Conservation (phyloP, 139 green algal genomes). For the Chlorella sp. region DNA sequence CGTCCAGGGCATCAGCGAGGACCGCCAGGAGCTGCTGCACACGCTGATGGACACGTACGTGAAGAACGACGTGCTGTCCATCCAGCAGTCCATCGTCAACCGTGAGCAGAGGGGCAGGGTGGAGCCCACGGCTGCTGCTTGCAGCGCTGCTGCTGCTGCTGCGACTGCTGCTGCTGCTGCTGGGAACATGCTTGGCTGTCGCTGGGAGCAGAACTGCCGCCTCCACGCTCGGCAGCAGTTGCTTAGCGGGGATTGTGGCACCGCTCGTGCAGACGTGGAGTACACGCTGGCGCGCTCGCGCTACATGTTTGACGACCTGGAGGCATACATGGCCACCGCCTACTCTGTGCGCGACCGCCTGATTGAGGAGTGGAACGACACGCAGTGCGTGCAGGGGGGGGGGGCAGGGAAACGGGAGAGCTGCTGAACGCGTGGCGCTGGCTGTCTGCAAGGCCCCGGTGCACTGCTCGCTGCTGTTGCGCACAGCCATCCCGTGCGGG, state of each 20-base stretch:
- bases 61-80: constrained; percentile 94
- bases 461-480: too few species aligned
- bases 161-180: background rate
- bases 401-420: too few species aligned
- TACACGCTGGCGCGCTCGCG: constrained; percentile 96
- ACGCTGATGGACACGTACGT: constrained; percentile 90
- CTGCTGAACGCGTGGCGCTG: too few species aligned
- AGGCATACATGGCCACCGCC: constrained; percentile 94
- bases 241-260: too few species aligned
- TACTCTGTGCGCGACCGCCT: constrained; percentile 93
- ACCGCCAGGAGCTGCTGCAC: constrained; percentile 51
- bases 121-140: too few species aligned
- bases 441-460: too few species aligned
- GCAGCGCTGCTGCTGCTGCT: background rate
- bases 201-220: too few species aligned
- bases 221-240: too few species aligned
- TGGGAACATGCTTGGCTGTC: too few species aligned
- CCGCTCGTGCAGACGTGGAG: constrained; percentile 82
- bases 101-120: constrained; percentile 45
- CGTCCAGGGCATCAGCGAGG: constrained; percentile 26
- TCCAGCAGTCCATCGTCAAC: constrained; percentile 97
- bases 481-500: too few species aligned
- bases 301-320: constrained; percentile 95
- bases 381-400: constrained; percentile 36
- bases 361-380: constrained; percentile 99